A percentile compares a stretch with the other conserved stretches of the same genome.
These are phyloP conservation scores for Selenicereus undatus DNA, from an alignment of 148 eudicot species.

Conservation along the genomic window DNA sequence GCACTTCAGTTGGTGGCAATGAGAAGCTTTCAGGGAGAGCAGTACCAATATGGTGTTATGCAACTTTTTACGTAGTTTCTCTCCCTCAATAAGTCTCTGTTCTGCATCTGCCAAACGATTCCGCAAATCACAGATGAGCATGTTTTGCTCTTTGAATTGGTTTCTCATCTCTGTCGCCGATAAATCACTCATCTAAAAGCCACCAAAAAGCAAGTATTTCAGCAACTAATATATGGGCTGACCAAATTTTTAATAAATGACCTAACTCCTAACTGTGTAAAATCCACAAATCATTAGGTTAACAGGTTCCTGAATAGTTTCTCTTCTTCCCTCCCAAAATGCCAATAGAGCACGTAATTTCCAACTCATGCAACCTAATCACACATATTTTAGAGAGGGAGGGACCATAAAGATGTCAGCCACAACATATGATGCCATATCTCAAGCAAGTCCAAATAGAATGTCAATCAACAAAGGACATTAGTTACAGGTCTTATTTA, in stretches of 20 bases:
- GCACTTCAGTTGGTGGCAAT: neutral
- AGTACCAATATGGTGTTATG: constrained; percentile 93
- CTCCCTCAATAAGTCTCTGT: constrained; percentile 78
- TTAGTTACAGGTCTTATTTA: too few species aligned
- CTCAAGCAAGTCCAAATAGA: neutral
- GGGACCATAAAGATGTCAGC: neutral
- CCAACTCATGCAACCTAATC: too few species aligned
- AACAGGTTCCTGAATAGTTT: neutral
- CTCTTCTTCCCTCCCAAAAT: too few species aligned
- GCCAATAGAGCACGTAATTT: too few species aligned
- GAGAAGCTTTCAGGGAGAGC: constrained; percentile 1
- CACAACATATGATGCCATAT: neutral
- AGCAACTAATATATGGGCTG: neutral
- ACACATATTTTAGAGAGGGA: too few species aligned
- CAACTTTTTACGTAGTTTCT: constrained; percentile 80
- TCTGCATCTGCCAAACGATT: constrained; percentile 78
- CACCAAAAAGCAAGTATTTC: neutral
- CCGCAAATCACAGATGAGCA: constrained; percentile 51
- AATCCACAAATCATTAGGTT: neutral
- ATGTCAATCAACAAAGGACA: neutral
- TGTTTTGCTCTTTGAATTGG: constrained; percentile 68
- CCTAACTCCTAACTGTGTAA: constrained; percentile 1
- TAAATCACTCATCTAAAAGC: constrained; percentile 57
- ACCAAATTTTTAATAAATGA: neutral
- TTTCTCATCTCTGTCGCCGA: constrained; percentile 64